A percentile compares a stretch with the other conserved stretches of the same genome.
Evolutionary conservation across 2,329 filamentous ascomycete species (phyloP).

Genomic region (Phoma sp.): DNA sequence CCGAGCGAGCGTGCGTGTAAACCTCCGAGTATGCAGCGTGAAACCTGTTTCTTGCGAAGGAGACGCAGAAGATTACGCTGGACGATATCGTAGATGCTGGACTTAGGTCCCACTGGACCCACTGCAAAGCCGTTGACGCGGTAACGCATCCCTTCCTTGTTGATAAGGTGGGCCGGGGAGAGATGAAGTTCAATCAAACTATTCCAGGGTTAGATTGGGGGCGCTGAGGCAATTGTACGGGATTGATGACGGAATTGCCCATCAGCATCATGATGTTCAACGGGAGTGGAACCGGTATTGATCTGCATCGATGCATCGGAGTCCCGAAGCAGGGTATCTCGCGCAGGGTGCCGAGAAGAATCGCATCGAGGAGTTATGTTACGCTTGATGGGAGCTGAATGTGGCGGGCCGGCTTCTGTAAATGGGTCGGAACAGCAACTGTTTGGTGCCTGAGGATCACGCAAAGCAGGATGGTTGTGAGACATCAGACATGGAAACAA

Average conservation of each 20-base stretch:
- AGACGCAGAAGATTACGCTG: no score
- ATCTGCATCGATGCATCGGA: neutral
- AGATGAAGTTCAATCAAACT: constrained; percentile 15
- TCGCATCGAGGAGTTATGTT: no score
- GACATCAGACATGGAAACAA: constrained; percentile 6
- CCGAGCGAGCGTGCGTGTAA: no score
- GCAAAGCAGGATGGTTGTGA: neutral
- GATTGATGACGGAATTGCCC: constrained; percentile 1
- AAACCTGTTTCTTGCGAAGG: neutral
- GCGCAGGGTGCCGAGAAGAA: no score
- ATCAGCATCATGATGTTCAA: neutral
- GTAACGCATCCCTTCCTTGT: constrained; percentile 1
- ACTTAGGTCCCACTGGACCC: constrained; percentile 7
- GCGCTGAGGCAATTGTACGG: constrained; percentile 9
- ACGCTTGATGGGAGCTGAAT: no score
- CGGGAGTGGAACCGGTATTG: neutral
- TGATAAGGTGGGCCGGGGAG: constrained; percentile 6
- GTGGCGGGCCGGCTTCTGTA: no score
- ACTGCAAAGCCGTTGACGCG: constrained; percentile 6
- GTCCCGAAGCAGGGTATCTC: neutral
- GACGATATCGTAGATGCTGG: no score
- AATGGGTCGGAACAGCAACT: neutral
- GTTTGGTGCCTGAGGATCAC: constrained; percentile 8
- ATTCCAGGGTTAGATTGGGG: constrained; percentile 10
- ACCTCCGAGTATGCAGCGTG: neutral